Conservation (phyloP, 176 grass and related monocot species). For the Carex kokanica region DNA sequence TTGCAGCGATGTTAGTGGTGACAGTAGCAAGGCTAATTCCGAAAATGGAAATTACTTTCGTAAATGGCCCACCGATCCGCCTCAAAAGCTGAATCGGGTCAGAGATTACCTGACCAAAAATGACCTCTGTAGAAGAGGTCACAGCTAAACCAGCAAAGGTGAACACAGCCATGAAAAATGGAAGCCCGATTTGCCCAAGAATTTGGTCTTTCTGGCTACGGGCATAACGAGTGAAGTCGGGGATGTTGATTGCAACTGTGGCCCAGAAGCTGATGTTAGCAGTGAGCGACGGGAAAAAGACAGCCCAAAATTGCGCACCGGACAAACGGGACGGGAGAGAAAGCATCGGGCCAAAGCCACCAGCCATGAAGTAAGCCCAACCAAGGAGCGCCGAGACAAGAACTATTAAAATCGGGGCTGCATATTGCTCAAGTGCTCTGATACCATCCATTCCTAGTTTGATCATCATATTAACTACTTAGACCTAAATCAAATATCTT, state of each 20-base stretch:
- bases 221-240: slow-evolving; percentile 83
- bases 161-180: slow-evolving; percentile 89
- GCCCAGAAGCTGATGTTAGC: slow-evolving; percentile 99
- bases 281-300: slow-evolving; percentile 89
- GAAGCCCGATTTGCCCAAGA: slow-evolving; percentile 73
- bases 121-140: slow-evolving; percentile 77
- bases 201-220: slow-evolving; percentile 78
- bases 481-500: not conserved
- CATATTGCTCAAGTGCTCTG: slow-evolving; percentile 77
- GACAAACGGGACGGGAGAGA: slow-evolving; percentile 54
- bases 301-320: slow-evolving; percentile 52
- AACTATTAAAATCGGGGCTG: slow-evolving; percentile 61
- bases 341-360: slow-evolving; percentile 75
- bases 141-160: slow-evolving; percentile 79
- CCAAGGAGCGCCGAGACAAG: slow-evolving; percentile 67
- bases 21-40: slow-evolving; percentile 89
- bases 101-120: slow-evolving; percentile 83
- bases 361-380: slow-evolving; percentile 73
- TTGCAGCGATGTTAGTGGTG: slow-evolving; percentile 90
- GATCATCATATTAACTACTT: not conserved
- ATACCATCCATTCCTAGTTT: slow-evolving; percentile 64
- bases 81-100: slow-evolving; percentile 81
- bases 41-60: slow-evolving; percentile 69
- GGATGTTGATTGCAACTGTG: slow-evolving; percentile 86
- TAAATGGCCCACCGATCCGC: slow-evolving; percentile 60